Base-by-base conservation (phyloP, 257 asterid genomes). In the Dorcoceras hygrometricum region DNA sequence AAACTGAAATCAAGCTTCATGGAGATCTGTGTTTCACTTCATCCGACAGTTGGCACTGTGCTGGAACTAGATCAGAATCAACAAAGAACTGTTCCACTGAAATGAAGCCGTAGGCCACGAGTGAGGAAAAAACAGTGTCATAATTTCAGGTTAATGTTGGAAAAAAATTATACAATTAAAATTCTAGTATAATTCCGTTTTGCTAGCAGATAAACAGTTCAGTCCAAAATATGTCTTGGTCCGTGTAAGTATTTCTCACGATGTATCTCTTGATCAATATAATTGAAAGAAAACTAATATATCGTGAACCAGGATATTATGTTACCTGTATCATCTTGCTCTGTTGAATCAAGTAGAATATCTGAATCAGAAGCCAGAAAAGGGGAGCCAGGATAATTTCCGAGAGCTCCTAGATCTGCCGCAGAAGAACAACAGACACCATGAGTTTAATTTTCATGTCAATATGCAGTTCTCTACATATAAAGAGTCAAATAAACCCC, bases 361-460 rank as follows among this genome's bases (percentile, higher is more conserved):
- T 88, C 96, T 53, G 96, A 86, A 73, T 84, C 89, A 12, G 96
- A 88, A 50, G 81, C 88, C 73, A 88, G 75, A 77, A 88, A 88
- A 1, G 96, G 91, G 18, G 94, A 86, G 67, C 89, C 81, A 4
- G 87, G 85, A 73, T 86, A 83, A 54, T 86, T 88, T 69, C 86
- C 91, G 27, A 88, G 85, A 50, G 81, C 82, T 68, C 94, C 96
- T 74, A 86, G 75, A 73, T 88, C 96, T 88, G 95, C 77, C 78
- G 74, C 26, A 72, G 6, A 32, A 53, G 51, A 58, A 62, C 26
- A 61, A 27, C 16, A 46, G 4, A n/a, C 53, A 70, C 18, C 19
- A 67, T 4, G 4, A 9, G 25, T 8, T 63, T 25, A 63, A n/a
- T 56, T 22, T 4, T 8, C 18, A 67, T 36, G 23, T 4, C 25